These are phyloP conservation scores for Mycena rebaudengoi DNA, from an alignment of 768 basidiomycete genomes.

Conservation along the genomic window DNA sequence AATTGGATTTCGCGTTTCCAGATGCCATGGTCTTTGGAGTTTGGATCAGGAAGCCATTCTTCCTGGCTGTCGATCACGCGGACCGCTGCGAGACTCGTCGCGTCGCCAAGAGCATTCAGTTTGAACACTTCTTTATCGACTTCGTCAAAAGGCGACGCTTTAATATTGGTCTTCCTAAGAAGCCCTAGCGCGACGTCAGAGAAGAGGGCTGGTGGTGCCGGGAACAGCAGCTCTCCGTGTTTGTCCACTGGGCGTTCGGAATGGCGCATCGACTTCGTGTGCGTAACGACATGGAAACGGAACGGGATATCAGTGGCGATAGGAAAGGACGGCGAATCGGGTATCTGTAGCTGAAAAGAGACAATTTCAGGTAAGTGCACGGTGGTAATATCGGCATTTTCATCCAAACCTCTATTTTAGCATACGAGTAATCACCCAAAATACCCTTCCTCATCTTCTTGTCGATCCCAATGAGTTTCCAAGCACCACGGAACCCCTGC, in stretches of 20 bases:
- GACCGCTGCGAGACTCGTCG: neutral
- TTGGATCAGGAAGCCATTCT: neutral
- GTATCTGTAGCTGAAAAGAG: neutral
- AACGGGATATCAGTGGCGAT: constrained; percentile 11
- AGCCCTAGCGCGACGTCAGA: neutral
- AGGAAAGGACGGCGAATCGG: constrained; percentile 2
- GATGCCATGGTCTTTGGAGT: neutral
- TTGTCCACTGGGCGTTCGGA: constrained; percentile 12
- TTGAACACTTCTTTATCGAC: neutral
- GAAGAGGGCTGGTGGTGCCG: neutral
- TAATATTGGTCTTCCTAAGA: neutral
- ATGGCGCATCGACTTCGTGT: neutral
- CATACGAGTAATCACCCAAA: constrained; percentile 2
- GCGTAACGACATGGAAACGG: constrained; percentile 3
- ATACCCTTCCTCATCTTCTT: neutral
- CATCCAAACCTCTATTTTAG: neutral
- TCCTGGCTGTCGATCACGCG: neutral
- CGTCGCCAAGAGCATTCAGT: neutral
- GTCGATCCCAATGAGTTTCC: neutral
- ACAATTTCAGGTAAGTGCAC: neutral
- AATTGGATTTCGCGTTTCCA: constrained; percentile 8
- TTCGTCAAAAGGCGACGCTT: neutral
- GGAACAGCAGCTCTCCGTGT: constrained; percentile 9
- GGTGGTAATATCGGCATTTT: too few relatives aligned
- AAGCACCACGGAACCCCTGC: neutral